Percentiles rank a stretch among this genome's conserved stretches.
Conservation (phyloP, 139 green algal genomes). For the Chlorella ohadii region DNA sequence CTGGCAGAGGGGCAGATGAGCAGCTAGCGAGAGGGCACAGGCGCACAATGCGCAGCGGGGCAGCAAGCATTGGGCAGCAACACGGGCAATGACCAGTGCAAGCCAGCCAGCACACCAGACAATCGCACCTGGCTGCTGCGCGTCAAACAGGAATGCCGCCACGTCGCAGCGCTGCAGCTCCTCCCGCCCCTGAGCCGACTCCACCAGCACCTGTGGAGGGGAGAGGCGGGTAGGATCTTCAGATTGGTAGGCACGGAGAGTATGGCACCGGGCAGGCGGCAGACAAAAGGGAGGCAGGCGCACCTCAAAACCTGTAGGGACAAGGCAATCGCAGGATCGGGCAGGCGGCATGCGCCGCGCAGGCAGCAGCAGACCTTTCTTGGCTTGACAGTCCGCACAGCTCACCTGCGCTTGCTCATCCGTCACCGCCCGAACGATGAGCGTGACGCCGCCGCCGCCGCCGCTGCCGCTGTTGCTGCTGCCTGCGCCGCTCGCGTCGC, state of each 20-base stretch:
- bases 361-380: too few relatives aligned
- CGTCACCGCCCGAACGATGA: conserved; percentile 25
- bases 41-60: conserved; percentile 7
- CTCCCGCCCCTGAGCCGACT: neutral
- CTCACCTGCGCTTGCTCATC: conserved; percentile 12
- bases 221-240: neutral
- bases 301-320: too few relatives aligned
- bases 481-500: neutral
- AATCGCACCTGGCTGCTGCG: conserved; percentile 39
- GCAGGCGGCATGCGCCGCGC: too few relatives aligned
- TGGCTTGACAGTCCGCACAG: too few relatives aligned
- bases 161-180: conserved; percentile 56
- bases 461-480: neutral
- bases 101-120: too few relatives aligned
- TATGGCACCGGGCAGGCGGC: too few relatives aligned
- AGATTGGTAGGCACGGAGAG: too few relatives aligned
- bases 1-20: too few relatives aligned
- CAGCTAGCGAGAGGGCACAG: neutral
- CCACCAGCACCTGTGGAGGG: conserved; percentile 18
- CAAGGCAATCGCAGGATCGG: too few relatives aligned
- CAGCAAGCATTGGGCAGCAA: neutral
- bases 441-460: neutral
- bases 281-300: too few relatives aligned
- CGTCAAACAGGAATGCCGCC: conserved; percentile 77
- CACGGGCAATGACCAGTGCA: too few relatives aligned